Base-by-base conservation (phyloP, 495 filamentous ascomycete genomes). In the Durotheca rogersii region DNA sequence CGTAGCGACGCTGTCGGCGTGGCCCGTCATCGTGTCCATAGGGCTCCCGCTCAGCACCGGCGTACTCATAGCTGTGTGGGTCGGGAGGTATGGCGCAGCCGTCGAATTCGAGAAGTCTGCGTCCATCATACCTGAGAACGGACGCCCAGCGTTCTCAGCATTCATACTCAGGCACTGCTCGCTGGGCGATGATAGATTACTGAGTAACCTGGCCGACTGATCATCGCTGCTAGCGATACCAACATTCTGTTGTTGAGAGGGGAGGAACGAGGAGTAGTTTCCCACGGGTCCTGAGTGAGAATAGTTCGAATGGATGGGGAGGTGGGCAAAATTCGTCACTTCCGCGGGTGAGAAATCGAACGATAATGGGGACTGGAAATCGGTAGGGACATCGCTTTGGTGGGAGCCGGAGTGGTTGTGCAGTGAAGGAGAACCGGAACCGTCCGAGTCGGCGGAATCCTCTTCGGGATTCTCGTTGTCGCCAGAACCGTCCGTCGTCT, bases 391-490 rank as follows among this genome's bases (percentile, higher is more conserved):
- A 0, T 41, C 36, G 32, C 32, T 19, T 2, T 52, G 29, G 18
- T n/a, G 35, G 30, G 29, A n/a, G 17, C 5, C 36, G 37, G 55
- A 19, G 10, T 36, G 40, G 7, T 33, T 41, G 5, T 49, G 45
- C 10, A n/a, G 4, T 12, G 35, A 16, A 41, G 49, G 36, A 12
- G 53, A 54, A 25, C 45, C n/a, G 16, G 27, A n/a, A 12, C 7
- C 18, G 11, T 38, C 35, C 7, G 45, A 51, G 7, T 45, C 41
- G 25, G 21, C 25, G 9, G 55, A 46, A 7, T 17, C 42, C 7
- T 62, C 45, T 23, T 61, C 52, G 1, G 17, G 33, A 9, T 65
- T 60, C 17, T 59, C 58, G 14, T 68, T 55, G 14, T 59, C 58
- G 41, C 31, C 41, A 29, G 47, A 43, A 4, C 14, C 27, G 6